Evolutionary conservation across 352 stramenopile species (phyloP).

Genomic region (Plasmopara halstedii): DNA sequence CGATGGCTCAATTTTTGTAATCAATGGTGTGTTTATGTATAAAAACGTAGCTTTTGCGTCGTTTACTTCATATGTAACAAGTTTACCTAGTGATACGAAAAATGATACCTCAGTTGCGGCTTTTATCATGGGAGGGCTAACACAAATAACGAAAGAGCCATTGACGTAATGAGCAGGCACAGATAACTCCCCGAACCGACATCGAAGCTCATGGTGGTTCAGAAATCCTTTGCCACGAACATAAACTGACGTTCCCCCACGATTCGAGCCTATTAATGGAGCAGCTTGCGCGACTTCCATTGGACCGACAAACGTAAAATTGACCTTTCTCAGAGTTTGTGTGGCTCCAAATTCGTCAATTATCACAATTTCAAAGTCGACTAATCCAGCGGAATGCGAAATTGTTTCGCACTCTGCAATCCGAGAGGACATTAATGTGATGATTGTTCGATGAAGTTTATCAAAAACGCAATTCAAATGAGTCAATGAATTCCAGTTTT

Average conservation of each 20-base stretch:
- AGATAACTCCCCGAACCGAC: slow-evolving; percentile 24
- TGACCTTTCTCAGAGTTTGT: slow-evolving; percentile 11
- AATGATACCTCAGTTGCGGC: slow-evolving; percentile 5
- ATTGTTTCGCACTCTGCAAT: slow-evolving; percentile 23
- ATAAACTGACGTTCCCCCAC: slow-evolving; percentile 24
- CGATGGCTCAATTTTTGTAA: slow-evolving; percentile 19
- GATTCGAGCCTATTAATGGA: slow-evolving; percentile 18
- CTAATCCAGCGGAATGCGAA: slow-evolving; percentile 13
- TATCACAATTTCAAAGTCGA: slow-evolving; percentile 16
- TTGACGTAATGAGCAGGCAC: slow-evolving; percentile 23
- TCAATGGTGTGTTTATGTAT: slow-evolving; percentile 22
- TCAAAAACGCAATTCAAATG: slow-evolving; percentile 30
- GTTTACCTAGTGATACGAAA: slow-evolving; percentile 19
- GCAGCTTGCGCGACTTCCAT: slow-evolving; percentile 22
- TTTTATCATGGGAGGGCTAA: slow-evolving; percentile 26
- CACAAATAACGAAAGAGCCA: slow-evolving; percentile 15
- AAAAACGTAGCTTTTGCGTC: slow-evolving; percentile 12
- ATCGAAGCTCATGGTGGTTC: slow-evolving; percentile 21
- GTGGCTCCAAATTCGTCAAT: background rate
- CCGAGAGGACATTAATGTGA: slow-evolving; percentile 1
- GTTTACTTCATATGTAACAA: slow-evolving; percentile 5
- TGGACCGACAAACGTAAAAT: slow-evolving; percentile 27
- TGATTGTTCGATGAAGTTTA: background rate
- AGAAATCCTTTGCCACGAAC: slow-evolving; percentile 32
- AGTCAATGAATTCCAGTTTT: slow-evolving; percentile 8